Evolutionary conservation across 139 green algal genomes (phyloP).

Genomic region (Yamagishiella unicocca): DNA sequence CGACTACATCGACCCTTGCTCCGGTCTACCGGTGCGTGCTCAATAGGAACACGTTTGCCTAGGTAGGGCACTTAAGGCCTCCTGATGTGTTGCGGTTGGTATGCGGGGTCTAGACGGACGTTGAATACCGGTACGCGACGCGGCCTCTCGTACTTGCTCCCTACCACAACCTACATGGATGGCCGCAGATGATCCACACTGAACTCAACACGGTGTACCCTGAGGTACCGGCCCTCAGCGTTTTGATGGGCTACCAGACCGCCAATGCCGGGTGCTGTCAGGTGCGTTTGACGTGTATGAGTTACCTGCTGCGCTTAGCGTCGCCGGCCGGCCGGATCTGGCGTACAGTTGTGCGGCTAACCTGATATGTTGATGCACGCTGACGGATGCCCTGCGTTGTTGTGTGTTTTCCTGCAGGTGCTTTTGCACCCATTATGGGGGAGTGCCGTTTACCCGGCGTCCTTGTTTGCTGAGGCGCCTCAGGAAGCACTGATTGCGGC

Average conservation of each 20-base stretch:
- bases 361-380: not conserved
- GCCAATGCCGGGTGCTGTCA: slow-evolving; percentile 78
- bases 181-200: slow-evolving; percentile 84
- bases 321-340: too few species aligned
- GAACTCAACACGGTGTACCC: slow-evolving; percentile 80
- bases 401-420: slow-evolving; percentile 52
- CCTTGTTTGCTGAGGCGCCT: slow-evolving; percentile 89
- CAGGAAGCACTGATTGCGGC: slow-evolving; percentile 64
- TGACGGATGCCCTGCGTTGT: not conserved
- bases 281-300: slow-evolving; percentile 49
- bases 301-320: too few species aligned
- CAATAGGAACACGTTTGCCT: too few species aligned
- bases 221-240: slow-evolving; percentile 84
- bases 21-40: slow-evolving; percentile 84
- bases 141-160: too few species aligned
- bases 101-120: too few species aligned
- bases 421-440: slow-evolving; percentile 94
- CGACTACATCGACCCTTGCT: slow-evolving; percentile 98
- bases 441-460: slow-evolving; percentile 92
- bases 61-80: too few species aligned
- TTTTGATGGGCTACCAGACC: slow-evolving; percentile 68
- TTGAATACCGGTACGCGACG: too few species aligned
- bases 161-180: too few species aligned
- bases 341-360: too few species aligned
- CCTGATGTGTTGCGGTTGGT: too few species aligned